Evolutionary conservation across 352 stramenopile species (phyloP).

Genomic region (Phytophthora rubi): DNA sequence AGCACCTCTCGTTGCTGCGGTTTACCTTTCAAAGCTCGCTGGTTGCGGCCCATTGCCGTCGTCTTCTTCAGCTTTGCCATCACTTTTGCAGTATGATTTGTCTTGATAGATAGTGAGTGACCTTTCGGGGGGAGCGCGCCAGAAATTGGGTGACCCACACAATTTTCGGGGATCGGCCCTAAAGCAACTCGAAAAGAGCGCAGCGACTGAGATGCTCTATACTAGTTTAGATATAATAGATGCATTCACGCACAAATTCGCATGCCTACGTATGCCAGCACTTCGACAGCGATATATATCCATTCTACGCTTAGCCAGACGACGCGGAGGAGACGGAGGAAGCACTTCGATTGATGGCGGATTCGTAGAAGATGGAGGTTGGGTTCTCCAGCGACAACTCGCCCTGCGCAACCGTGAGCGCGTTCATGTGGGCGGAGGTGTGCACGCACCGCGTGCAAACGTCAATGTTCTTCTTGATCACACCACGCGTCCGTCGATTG

Average conservation of each 20-base stretch:
- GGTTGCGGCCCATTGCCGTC: too few species aligned
- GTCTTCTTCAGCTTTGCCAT: too few species aligned
- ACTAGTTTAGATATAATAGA: slow-evolving; percentile 8
- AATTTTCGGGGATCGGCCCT: too few species aligned
- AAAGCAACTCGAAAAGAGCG: too few species aligned
- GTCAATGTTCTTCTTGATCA: slow-evolving; percentile 45
- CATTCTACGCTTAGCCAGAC: slow-evolving; percentile 9
- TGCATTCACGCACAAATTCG: slow-evolving; percentile 17
- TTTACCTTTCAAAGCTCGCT: too few species aligned
- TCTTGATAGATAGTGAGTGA: too few species aligned
- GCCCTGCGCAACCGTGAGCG: slow-evolving; percentile 34
- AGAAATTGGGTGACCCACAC: too few species aligned
- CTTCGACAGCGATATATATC: neutral
- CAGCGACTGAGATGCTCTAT: too few species aligned
- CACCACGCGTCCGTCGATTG: slow-evolving; percentile 35
- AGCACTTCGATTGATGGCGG: slow-evolving; percentile 22
- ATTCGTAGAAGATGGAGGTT: slow-evolving; percentile 43
- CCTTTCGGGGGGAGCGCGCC: too few species aligned
- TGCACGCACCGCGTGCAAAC: slow-evolving; percentile 48
- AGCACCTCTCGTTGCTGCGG: too few species aligned
- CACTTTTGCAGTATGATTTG: too few species aligned
- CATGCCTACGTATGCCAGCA: neutral
- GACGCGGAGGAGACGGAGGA: slow-evolving; percentile 29
- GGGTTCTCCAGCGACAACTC: slow-evolving; percentile 43
- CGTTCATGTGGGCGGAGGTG: slow-evolving; percentile 36